Conservation (phyloP, 495 filamentous ascomycete genomes). For the Aspergillus taichungensis region DNA sequence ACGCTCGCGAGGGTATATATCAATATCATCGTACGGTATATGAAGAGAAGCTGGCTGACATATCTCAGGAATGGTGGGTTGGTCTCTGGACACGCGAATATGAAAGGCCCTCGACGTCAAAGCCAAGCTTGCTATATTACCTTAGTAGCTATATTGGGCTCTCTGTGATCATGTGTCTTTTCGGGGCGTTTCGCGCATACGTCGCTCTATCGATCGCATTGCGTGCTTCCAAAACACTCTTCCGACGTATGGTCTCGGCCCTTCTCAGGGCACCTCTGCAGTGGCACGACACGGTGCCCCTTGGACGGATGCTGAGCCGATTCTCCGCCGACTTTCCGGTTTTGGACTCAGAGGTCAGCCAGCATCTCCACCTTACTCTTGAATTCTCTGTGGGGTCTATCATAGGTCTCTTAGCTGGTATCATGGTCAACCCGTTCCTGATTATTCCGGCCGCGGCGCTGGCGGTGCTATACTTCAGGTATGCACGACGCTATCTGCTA, state of each 20-base stretch:
- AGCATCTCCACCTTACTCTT: constrained; percentile 13
- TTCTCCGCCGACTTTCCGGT: constrained; percentile 40
- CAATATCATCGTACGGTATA: too few species aligned
- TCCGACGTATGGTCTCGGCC: constrained; percentile 32
- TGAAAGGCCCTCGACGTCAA: constrained; percentile 18
- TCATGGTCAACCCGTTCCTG: constrained; percentile 1
- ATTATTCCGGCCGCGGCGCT: background rate
- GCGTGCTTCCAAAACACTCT: constrained; percentile 35
- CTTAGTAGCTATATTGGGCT: constrained; percentile 18
- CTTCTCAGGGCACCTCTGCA: constrained; percentile 40
- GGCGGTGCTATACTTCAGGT: constrained; percentile 53
- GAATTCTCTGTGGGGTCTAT: constrained; percentile 10
- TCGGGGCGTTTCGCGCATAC: constrained; percentile 6
- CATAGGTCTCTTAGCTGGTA: background rate
- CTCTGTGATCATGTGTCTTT: constrained; percentile 1
- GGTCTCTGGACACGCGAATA: constrained; percentile 9
- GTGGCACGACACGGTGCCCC: constrained; percentile 42
- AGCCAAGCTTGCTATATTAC: constrained; percentile 10
- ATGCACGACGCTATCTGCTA: constrained; percentile 66
- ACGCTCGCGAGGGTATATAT: constrained; percentile 49
- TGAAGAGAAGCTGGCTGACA: too few species aligned
- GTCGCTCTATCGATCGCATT: constrained; percentile 44
- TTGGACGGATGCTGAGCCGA: constrained; percentile 44
- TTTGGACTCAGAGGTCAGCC: constrained; percentile 26
- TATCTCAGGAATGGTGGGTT: background rate